Percentiles rank a stretch among this genome's conserved stretches.
These are phyloP conservation scores for Russula emetica DNA, from an alignment of 768 basidiomycete species.

Conservation along the genomic window DNA sequence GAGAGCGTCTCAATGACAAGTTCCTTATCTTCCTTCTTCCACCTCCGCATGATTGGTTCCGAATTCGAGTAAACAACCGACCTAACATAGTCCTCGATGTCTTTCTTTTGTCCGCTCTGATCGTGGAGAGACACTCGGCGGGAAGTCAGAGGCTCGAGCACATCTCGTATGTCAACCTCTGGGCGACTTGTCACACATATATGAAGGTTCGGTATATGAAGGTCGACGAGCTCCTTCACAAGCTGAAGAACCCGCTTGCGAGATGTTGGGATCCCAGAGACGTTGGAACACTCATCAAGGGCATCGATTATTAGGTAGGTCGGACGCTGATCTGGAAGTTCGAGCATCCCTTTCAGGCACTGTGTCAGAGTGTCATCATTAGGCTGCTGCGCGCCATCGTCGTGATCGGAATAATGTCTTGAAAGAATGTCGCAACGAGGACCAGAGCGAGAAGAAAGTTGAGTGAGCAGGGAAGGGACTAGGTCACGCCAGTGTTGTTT, in stretches of 20 bases:
- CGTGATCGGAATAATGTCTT: too few relatives aligned
- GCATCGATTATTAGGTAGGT: too few relatives aligned
- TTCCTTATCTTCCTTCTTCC: neutral
- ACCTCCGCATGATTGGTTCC: neutral
- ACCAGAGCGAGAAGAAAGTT: too few relatives aligned
- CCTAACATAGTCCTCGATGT: neutral
- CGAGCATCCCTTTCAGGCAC: too few relatives aligned
- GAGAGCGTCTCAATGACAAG: neutral
- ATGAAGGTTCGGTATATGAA: neutral
- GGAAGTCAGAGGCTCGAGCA: neutral
- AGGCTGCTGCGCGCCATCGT: too few relatives aligned
- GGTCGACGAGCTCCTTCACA: neutral
- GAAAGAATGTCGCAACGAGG: too few relatives aligned
- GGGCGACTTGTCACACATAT: constrained; percentile 6
- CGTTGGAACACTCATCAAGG: too few relatives aligned
- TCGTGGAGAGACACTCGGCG: neutral
- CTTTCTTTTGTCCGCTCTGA: neutral
- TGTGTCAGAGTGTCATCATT: too few relatives aligned
- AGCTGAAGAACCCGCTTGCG: neutral
- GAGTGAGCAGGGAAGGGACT: too few relatives aligned
- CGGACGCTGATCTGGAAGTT: too few relatives aligned
- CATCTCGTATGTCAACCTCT: neutral
- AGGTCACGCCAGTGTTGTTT: too few relatives aligned
- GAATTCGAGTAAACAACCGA: neutral
- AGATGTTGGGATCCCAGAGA: neutral